These are phyloP conservation scores for Paecilomyces formosus DNA, from an alignment of 2,329 filamentous ascomycete species.

Conservation along the genomic window DNA sequence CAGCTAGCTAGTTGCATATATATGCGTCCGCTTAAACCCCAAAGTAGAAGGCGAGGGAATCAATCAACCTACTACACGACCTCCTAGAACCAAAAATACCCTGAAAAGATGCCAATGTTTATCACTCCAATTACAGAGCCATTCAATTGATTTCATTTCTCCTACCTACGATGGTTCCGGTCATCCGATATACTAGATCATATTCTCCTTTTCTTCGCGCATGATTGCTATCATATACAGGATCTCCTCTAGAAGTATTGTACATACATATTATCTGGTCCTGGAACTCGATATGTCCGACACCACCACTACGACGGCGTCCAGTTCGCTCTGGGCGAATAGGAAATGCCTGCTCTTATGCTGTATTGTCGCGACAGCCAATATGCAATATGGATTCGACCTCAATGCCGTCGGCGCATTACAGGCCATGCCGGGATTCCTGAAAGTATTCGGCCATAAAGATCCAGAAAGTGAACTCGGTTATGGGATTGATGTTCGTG, in stretches of 20 bases:
- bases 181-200: background rate
- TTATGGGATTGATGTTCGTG: slow-evolving; percentile 10
- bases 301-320: background rate
- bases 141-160: no score
- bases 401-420: slow-evolving; percentile 39
- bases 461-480: slow-evolving; percentile 25
- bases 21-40: no score
- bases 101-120: no score
- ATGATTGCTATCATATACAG: background rate
- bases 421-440: slow-evolving; percentile 46
- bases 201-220: background rate
- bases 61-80: no score
- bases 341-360: slow-evolving; percentile 42
- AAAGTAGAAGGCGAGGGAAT: no score
- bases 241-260: background rate
- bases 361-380: slow-evolving; percentile 40
- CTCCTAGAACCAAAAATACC: no score
- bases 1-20: no score
- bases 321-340: slow-evolving; percentile 12
- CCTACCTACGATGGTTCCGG: background rate
- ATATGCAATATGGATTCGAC: slow-evolving; percentile 49
- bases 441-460: slow-evolving; percentile 44
- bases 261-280: background rate
- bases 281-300: background rate
- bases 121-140: no score